A percentile compares a stretch with the other conserved stretches of the same genome.
Conservation (phyloP, 2,329 filamentous ascomycete species). For the Dothideomycetidae sp. region DNA sequence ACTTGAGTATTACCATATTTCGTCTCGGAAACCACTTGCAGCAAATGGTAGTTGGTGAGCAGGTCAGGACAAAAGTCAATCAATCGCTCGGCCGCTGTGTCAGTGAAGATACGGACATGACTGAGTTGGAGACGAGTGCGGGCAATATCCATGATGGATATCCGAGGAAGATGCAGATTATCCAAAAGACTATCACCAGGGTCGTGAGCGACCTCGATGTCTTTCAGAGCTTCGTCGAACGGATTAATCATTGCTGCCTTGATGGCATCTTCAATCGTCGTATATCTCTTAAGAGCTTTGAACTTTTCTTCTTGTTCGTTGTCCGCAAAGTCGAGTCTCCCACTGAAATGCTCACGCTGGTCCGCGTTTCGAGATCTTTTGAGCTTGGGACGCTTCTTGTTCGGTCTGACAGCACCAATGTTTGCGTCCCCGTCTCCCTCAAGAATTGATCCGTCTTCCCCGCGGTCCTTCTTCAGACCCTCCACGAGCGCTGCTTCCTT, state of each 20-base stretch:
- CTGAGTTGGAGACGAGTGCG: conserved; percentile 21
- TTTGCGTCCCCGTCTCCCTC: conserved; percentile 17
- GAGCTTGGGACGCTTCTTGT: conserved; percentile 10
- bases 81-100: conserved; percentile 21
- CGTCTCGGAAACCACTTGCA: conserved; percentile 21
- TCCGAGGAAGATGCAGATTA: conserved; percentile 19
- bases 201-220: conserved; percentile 21
- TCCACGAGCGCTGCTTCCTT: conserved; percentile 1
- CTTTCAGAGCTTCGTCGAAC: conserved; percentile 15
- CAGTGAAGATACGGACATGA: conserved; percentile 17
- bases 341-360: conserved; percentile 3
- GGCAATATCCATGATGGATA: conserved; percentile 21
- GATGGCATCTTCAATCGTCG: conserved; percentile 18
- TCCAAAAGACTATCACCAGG: conserved; percentile 21
- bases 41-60: conserved; percentile 22
- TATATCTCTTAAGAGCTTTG: conserved; percentile 12
- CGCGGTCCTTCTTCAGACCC: neutral
- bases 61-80: conserved; percentile 25
- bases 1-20: conserved; percentile 21
- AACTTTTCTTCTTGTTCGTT: conserved; percentile 1
- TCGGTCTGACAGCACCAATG: conserved; percentile 12
- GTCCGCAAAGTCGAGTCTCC: conserved; percentile 4
- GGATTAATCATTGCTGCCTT: conserved; percentile 15
- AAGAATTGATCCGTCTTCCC: conserved; percentile 4
- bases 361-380: conserved; percentile 7